Conservation (phyloP, 352 stramenopile species). For the Globisporangium yorkense region DNA sequence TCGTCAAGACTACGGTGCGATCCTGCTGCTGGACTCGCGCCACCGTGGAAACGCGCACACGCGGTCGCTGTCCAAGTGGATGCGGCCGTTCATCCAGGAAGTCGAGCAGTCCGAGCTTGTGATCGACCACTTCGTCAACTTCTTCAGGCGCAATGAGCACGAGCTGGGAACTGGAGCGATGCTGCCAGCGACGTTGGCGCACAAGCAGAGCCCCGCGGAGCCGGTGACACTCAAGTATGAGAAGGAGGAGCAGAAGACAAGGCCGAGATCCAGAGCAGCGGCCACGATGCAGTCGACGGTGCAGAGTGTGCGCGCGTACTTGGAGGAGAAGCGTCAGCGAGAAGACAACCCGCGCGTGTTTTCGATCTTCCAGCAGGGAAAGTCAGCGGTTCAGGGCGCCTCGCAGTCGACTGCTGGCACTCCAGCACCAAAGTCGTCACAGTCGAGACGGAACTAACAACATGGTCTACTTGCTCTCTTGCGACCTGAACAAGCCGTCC, state of each 20-base stretch:
- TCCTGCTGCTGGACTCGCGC: constrained; percentile 94
- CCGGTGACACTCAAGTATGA: constrained; percentile 43
- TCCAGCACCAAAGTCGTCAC: background rate
- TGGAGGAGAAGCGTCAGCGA: constrained; percentile 19
- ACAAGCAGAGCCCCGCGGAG: constrained; percentile 1
- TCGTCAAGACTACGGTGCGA: constrained; percentile 94
- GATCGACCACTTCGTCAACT: constrained; percentile 50
- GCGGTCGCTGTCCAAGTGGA: constrained; percentile 76
- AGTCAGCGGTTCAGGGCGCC: background rate
- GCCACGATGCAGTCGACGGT: constrained; percentile 20
- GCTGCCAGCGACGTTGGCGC: background rate
- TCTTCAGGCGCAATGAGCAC: constrained; percentile 53
- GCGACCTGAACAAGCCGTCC: no score
- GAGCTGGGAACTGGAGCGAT: constrained; percentile 26
- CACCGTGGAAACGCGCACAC: constrained; percentile 59
- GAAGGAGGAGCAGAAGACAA: background rate
- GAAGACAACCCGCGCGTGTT: constrained; percentile 9
- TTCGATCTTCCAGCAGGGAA: constrained; percentile 14
- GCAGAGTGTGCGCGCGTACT: constrained; percentile 24
- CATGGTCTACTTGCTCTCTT: background rate
- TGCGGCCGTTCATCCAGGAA: constrained; percentile 65
- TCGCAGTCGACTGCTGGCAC: background rate
- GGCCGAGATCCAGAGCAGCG: background rate
- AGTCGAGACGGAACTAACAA: background rate
- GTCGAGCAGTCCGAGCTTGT: constrained; percentile 62